These are phyloP conservation scores for Sarocladium brachiariae DNA, from an alignment of 2,329 filamentous ascomycete genomes.

Conservation along the genomic window DNA sequence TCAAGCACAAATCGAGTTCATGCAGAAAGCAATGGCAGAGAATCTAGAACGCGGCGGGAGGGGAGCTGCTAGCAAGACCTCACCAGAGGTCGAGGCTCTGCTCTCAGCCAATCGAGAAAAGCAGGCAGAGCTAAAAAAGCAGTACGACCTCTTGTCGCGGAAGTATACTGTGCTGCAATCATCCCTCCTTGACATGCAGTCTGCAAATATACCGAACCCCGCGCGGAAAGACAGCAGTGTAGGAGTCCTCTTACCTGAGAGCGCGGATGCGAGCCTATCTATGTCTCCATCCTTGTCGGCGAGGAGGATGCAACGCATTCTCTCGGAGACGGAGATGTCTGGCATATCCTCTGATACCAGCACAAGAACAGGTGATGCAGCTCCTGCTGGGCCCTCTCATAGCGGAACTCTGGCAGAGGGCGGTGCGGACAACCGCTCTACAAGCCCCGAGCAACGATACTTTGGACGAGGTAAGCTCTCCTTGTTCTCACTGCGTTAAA, in stretches of 20 bases:
- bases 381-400: conserved; percentile 20
- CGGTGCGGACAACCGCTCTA: conserved; percentile 17
- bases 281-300: conserved; percentile 29
- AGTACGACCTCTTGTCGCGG: conserved; percentile 40
- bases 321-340: conserved; percentile 37
- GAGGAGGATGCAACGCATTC: conserved; percentile 30
- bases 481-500: conserved; percentile 15
- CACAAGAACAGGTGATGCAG: conserved; percentile 32
- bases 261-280: conserved; percentile 29
- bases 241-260: conserved; percentile 16
- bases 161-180: conserved; percentile 48
- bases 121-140: conserved; percentile 47
- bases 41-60: conserved; percentile 15
- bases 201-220: conserved; percentile 14
- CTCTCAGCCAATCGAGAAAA: conserved; percentile 46
- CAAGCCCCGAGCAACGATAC: conserved; percentile 34
- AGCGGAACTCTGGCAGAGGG: conserved; percentile 32
- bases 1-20: conserved; percentile 38
- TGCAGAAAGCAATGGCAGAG: conserved; percentile 39
- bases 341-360: conserved; percentile 36
- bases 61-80: neutral
- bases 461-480: conserved; percentile 38
- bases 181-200: conserved; percentile 40
- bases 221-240: conserved; percentile 16
- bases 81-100: conserved; percentile 33